Evolutionary conservation across 768 basidiomycete species (phyloP).

Genomic region (Hebeloma cylindrosporum): DNA sequence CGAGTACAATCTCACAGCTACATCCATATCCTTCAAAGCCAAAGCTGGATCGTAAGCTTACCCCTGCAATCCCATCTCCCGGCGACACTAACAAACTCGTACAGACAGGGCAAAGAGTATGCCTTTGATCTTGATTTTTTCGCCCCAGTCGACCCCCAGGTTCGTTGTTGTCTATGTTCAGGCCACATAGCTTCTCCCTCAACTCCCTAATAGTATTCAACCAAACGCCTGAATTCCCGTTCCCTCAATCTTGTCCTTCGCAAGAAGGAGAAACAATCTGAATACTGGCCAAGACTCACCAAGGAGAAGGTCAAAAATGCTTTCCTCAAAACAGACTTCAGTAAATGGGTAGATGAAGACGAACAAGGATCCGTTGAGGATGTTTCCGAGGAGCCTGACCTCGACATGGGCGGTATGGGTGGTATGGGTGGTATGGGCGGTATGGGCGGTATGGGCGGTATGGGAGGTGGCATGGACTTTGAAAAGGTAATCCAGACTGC

Average conservation of each 20-base stretch:
- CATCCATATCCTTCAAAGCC: constrained; percentile 63
- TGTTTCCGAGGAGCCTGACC: constrained; percentile 51
- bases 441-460: constrained; percentile 59
- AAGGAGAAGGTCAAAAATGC: constrained; percentile 80
- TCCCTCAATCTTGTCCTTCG: constrained; percentile 66
- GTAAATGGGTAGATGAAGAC: constrained; percentile 96
- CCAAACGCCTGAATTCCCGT: constrained; percentile 63
- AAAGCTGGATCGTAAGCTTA: constrained; percentile 63
- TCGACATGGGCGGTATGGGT: constrained; percentile 51
- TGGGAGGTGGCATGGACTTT: constrained; percentile 63
- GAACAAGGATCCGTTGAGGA: constrained; percentile 74
- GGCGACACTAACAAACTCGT: constrained; percentile 6
- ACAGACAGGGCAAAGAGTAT: constrained; percentile 58
- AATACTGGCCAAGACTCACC: constrained; percentile 92
- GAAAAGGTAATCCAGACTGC: constrained; percentile 45
- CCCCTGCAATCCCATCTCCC: neutral
- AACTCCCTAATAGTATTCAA: constrained; percentile 46
- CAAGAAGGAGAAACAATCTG: constrained; percentile 74
- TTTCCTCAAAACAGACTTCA: constrained; percentile 93
- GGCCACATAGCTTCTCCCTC: neutral
- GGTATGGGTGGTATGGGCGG: constrained; percentile 60
- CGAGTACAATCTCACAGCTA: constrained; percentile 57
- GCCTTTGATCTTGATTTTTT: constrained; percentile 77
- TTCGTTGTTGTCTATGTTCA: no score
- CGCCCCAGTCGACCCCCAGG: constrained; percentile 75